These are phyloP conservation scores for Diutina siamensis DNA, from an alignment of 1,139 yeast genomes.

Conservation along the genomic window DNA sequence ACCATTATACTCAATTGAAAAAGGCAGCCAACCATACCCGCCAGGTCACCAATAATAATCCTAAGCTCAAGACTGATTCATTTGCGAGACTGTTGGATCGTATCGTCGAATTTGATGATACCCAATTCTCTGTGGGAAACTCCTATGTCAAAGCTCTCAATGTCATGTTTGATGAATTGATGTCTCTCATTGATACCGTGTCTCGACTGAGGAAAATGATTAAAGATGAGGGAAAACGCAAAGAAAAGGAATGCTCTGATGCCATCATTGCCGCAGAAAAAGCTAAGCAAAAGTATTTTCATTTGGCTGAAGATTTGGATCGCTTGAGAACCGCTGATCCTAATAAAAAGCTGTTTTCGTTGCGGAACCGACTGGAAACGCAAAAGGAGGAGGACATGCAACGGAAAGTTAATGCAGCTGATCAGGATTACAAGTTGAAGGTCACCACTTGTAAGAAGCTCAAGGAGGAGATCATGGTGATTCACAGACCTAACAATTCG, in stretches of 20 bases:
- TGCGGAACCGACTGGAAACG: slow-evolving; percentile 66
- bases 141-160: slow-evolving; percentile 72
- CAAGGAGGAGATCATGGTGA: slow-evolving; percentile 60
- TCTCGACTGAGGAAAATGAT: slow-evolving; percentile 59
- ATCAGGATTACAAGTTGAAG: slow-evolving; percentile 70
- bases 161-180: slow-evolving; percentile 77
- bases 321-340: slow-evolving; percentile 75
- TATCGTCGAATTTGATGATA: slow-evolving; percentile 69
- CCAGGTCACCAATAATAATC: slow-evolving; percentile 33
- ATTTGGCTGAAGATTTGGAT: slow-evolving; percentile 79
- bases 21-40: slow-evolving; percentile 51
- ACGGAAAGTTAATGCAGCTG: slow-evolving; percentile 72
- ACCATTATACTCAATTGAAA: slow-evolving; percentile 60
- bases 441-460: slow-evolving; percentile 63
- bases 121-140: slow-evolving; percentile 56
- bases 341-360: slow-evolving; percentile 55
- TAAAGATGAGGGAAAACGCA: slow-evolving; percentile 72
- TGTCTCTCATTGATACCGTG: slow-evolving; percentile 60
- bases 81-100: slow-evolving; percentile 56
- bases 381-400: slow-evolving; percentile 90
- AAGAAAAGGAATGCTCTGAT: slow-evolving; percentile 76
- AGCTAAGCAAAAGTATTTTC: slow-evolving; percentile 72
- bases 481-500: slow-evolving; percentile 69
- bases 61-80: slow-evolving; percentile 52
- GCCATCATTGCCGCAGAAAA: slow-evolving; percentile 78